A percentile compares a stretch with the other conserved stretches of the same genome.
These are phyloP conservation scores for Ceratobasidium theobromae DNA, from an alignment of 1,284 basidiomycete genomes.

Conservation along the genomic window DNA sequence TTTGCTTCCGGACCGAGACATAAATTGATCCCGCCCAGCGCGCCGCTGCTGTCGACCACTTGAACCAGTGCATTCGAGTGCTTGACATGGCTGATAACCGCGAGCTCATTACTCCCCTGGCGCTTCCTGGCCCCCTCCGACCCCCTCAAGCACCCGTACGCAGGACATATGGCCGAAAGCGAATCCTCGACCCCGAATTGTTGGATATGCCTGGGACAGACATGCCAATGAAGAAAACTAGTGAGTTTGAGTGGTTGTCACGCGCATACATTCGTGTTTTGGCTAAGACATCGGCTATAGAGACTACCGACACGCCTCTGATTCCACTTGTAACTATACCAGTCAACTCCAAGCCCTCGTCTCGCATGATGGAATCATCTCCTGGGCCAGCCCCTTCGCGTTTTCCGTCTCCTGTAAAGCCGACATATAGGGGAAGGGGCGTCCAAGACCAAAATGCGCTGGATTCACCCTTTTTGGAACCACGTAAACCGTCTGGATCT, in stretches of 20 bases:
- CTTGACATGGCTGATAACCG: not conserved
- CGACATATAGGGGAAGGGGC: not conserved
- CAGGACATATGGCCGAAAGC: slow-evolving; percentile 15
- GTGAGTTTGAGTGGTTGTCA: not conserved
- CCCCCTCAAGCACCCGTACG: not conserved
- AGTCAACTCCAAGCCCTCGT: not conserved
- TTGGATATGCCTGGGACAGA: not conserved
- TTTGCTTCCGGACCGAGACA: slow-evolving; percentile 26
- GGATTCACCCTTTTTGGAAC: slow-evolving; percentile 19
- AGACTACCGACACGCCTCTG: not conserved
- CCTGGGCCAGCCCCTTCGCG: not conserved
- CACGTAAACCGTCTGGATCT: not conserved
- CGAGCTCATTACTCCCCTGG: not conserved
- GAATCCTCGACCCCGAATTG: not conserved
- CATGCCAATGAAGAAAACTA: not conserved
- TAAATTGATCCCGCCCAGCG: slow-evolving; percentile 6
- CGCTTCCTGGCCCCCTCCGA: not conserved
- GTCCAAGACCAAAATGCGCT: slow-evolving; percentile 7
- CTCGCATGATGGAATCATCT: not conserved
- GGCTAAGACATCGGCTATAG: not conserved
- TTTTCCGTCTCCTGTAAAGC: not conserved
- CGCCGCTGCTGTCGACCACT: not conserved
- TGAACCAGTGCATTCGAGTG: not conserved
- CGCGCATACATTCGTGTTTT: slow-evolving; percentile 19
- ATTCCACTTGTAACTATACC: not conserved